Conservation (phyloP, 2,329 filamentous ascomycete genomes). For the Paecilomyces dactylethromorphus region DNA sequence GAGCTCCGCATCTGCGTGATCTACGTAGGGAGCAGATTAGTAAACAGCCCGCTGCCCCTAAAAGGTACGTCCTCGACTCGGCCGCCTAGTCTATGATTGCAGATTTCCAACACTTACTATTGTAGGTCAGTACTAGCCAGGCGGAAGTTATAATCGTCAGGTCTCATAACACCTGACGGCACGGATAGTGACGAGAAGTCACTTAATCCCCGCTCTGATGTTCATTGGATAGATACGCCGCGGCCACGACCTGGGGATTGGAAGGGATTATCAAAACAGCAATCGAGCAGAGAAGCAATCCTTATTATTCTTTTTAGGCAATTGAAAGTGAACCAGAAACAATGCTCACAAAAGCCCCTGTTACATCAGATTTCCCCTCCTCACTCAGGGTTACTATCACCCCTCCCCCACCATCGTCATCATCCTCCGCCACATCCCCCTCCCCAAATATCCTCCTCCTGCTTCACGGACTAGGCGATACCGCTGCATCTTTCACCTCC, state of each 20-base stretch:
- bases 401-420: constrained; percentile 33
- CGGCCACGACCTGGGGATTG: background rate
- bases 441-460: constrained; percentile 71
- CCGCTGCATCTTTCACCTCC: constrained; percentile 58
- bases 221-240: background rate
- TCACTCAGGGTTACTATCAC: constrained; percentile 34
- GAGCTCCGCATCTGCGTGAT: no score
- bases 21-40: background rate
- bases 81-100: background rate
- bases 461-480: constrained; percentile 79
- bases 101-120: no score
- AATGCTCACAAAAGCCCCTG: constrained; percentile 32
- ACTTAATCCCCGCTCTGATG: background rate
- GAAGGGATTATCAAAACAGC: background rate
- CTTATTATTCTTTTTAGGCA: background rate
- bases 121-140: background rate
- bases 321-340: constrained; percentile 1
- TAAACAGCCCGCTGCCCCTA: background rate
- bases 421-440: constrained; percentile 33
- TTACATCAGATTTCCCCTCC: constrained; percentile 41
- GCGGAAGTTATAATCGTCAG: background rate
- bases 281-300: background rate
- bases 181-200: background rate
- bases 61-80: background rate
- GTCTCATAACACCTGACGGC: background rate